phyloP scores from a whole-genome alignment of 495 filamentous ascomycete species.

The Viridothelium virens region DNA sequence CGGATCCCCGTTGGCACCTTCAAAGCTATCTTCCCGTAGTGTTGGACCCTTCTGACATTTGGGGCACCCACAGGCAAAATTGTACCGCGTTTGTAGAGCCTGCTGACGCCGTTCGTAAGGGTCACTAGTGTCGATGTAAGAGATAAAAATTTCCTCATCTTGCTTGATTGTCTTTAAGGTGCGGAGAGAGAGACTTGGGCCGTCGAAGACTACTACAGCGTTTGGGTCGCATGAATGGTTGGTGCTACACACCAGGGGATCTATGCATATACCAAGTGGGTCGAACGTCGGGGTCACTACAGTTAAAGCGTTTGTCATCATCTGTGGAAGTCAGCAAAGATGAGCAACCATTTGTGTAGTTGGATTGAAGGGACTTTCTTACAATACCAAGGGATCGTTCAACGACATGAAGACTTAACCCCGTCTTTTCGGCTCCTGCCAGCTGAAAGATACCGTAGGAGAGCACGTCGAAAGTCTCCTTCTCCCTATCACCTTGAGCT shows the following conservation, averaged over 20 bases:
- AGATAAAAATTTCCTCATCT: slow-evolving; percentile 57
- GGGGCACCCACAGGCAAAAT: slow-evolving; percentile 57
- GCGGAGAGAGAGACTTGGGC: slow-evolving; percentile 35
- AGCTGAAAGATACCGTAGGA: slow-evolving; percentile 48
- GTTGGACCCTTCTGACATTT: slow-evolving; percentile 41
- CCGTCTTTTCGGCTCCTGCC: slow-evolving; percentile 36
- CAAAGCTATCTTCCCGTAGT: slow-evolving; percentile 25
- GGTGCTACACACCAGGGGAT: slow-evolving; percentile 48
- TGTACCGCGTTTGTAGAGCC: slow-evolving; percentile 52
- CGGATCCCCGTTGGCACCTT: slow-evolving; percentile 8
- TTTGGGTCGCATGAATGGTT: slow-evolving; percentile 71
- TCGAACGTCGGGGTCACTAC: slow-evolving; percentile 51
- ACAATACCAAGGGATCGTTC: neutral
- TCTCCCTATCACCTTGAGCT: slow-evolving; percentile 32
- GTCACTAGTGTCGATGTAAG: slow-evolving; percentile 58
- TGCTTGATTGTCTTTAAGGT: slow-evolving; percentile 42
- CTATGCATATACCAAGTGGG: slow-evolving; percentile 54
- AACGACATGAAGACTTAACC: neutral
- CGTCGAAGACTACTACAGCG: slow-evolving; percentile 56
- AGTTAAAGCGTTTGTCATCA: slow-evolving; percentile 54
- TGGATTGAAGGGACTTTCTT: neutral
- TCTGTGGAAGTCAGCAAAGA: slow-evolving; percentile 27
- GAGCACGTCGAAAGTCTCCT: slow-evolving; percentile 46
- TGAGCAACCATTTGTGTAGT: slow-evolving; percentile 20
- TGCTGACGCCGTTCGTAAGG: slow-evolving; percentile 41